Evolutionary conservation across 352 stramenopile genomes (phyloP).

Genomic region (Phytophthora crassamura): DNA sequence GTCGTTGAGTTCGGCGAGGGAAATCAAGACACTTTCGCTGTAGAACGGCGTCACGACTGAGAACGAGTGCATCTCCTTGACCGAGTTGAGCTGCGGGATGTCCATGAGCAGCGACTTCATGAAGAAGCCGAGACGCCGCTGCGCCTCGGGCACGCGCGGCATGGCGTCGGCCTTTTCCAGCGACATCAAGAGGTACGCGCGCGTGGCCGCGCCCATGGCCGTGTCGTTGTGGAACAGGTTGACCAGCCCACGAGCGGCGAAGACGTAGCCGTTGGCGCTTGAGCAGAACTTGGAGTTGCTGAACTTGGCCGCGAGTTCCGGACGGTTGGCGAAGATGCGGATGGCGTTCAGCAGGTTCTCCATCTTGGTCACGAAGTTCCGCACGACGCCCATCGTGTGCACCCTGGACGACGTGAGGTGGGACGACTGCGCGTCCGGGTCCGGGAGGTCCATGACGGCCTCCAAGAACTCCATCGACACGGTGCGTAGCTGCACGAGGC

Average conservation of each 20-base stretch:
- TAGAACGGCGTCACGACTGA: slow-evolving; percentile 85
- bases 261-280: slow-evolving; percentile 79
- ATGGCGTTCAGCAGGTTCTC: slow-evolving; percentile 69
- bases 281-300: slow-evolving; percentile 81
- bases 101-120: slow-evolving; percentile 85
- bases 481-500: slow-evolving; percentile 53
- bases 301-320: slow-evolving; percentile 69
- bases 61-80: slow-evolving; percentile 87
- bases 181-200: slow-evolving; percentile 74
- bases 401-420: slow-evolving; percentile 60
- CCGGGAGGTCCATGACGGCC: slow-evolving; percentile 73
- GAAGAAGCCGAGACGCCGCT: slow-evolving; percentile 82
- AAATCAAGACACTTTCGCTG: slow-evolving; percentile 74
- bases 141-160: slow-evolving; percentile 70
- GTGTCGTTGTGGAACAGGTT: slow-evolving; percentile 82
- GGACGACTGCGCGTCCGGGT: slow-evolving; percentile 60
- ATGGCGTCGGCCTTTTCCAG: slow-evolving; percentile 75
- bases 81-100: slow-evolving; percentile 70
- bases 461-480: slow-evolving; percentile 80
- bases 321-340: slow-evolving; percentile 58
- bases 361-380: slow-evolving; percentile 83
- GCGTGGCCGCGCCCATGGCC: slow-evolving; percentile 79
- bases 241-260: slow-evolving; percentile 72
- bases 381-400: slow-evolving; percentile 76
- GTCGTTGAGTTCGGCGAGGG: slow-evolving; percentile 68